Conservation (phyloP, 208 protist species). For the Cochliopodium minus region DNA sequence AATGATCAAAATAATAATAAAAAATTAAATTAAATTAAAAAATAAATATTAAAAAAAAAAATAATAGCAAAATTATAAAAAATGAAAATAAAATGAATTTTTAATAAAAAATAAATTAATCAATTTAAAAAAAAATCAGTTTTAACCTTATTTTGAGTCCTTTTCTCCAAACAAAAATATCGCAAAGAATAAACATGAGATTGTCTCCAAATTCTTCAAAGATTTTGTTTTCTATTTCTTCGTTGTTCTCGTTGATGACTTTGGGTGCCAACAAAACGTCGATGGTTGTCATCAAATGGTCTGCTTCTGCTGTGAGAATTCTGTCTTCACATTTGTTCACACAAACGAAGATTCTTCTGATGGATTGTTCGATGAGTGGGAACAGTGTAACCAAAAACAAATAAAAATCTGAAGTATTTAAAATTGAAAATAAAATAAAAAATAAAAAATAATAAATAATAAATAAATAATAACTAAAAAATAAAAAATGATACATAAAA, state of each 20-base stretch:
- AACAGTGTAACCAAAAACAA: not conserved
- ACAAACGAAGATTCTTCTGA: slow-evolving; percentile 1
- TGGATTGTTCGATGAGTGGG: not conserved
- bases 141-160: no score
- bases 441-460: no score
- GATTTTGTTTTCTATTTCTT: not conserved
- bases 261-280: not conserved
- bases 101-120: no score
- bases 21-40: no score
- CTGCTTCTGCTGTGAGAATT: not conserved
- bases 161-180: not conserved
- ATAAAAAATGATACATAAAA: no score
- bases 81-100: no score
- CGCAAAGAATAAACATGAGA: not conserved
- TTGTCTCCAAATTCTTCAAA: not conserved
- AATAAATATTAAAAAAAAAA: no score
- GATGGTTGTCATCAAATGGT: not conserved
- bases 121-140: no score
- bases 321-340: not conserved
- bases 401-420: slow-evolving; percentile 1
- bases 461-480: no score
- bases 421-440: no score
- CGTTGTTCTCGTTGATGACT: not conserved
- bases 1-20: no score
- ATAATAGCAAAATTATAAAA: no score